Evolutionary conservation across 495 filamentous ascomycete species (phyloP).

Genomic region (Extremus antarcticus): DNA sequence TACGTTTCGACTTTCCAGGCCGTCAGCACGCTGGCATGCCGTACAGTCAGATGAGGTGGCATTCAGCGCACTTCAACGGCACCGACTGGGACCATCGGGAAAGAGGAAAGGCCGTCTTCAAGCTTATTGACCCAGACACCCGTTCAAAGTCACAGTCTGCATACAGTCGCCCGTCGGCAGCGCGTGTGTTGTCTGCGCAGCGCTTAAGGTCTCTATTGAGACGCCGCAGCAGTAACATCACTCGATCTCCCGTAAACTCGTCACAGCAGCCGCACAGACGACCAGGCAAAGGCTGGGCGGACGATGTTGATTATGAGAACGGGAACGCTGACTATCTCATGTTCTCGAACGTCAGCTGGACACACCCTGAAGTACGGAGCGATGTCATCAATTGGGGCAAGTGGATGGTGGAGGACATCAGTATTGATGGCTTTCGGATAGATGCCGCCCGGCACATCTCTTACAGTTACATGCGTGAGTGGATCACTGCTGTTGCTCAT

Average conservation of each 20-base stretch:
- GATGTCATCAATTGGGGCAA: slow-evolving; percentile 57
- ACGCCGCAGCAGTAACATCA: too few relatives aligned
- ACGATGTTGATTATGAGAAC: slow-evolving; percentile 52
- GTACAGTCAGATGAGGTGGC: slow-evolving; percentile 54
- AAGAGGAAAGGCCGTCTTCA: slow-evolving; percentile 53
- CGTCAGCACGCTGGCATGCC: slow-evolving; percentile 35
- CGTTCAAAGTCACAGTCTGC: too few relatives aligned
- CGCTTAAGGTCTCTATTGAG: too few relatives aligned
- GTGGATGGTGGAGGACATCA: slow-evolving; percentile 50
- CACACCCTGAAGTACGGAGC: slow-evolving; percentile 49
- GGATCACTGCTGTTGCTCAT: slow-evolving; percentile 44
- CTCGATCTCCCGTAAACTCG: too few relatives aligned
- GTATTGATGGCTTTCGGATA: slow-evolving; percentile 57
- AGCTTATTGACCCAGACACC: slow-evolving; percentile 48
- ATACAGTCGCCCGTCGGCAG: too few relatives aligned
- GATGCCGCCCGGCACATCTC: slow-evolving; percentile 68
- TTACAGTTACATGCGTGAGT: slow-evolving; percentile 49
- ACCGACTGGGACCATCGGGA: slow-evolving; percentile 55
- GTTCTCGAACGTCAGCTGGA: slow-evolving; percentile 54
- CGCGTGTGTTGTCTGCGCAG: too few relatives aligned
- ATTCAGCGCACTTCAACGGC: slow-evolving; percentile 61
- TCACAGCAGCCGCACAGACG: slow-evolving; percentile 7
- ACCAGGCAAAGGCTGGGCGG: slow-evolving; percentile 49
- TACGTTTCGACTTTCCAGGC: slow-evolving; percentile 54
- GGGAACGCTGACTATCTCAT: slow-evolving; percentile 64